Base-by-base conservation (phyloP, 768 basidiomycete genomes). In the Hypholoma sublateritium region DNA sequence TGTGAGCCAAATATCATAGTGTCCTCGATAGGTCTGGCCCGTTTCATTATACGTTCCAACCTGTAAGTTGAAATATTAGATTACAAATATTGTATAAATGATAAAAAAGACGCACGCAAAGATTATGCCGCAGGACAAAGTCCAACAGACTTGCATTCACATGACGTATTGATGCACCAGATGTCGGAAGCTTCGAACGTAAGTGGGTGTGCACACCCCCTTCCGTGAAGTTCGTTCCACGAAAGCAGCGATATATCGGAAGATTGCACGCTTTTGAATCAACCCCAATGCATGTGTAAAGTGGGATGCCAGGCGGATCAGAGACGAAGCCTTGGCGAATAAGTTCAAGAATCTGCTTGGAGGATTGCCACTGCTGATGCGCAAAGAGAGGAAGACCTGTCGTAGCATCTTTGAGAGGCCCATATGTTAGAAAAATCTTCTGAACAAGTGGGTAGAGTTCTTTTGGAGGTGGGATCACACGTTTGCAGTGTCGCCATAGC, bases 171-270 rank as follows among this genome's bases (percentile, higher is more conserved):
- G 70, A 72, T 4, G 54, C 62, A 6, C 66, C 67, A 34, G 60
- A 71, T 1, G 58, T 59, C 9, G 67, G 70, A 8, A 69, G 46
- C 5, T 52, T 59, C 32, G 64, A 49, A 1, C 55, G 59, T 8
- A 73, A 56, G 50, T 69, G 70, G 0, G 65, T 67, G 51, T 77
- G 74, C 3, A 77, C 69, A 12, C 70, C 71, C 21, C 75, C 72
- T 59, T 76, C 70, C 2, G 69, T 69, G 13, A 50, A 54, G 21
- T 74, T 75, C 6, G 75, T 75, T 0, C 72, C 73, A 3, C 65
- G 56, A 1, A 62, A 37, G 52, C 72, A 72, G 0, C 60, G 53
- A 32, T 70, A 73, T 4, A 71, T 57, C 1, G 68, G 61, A 1
- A 71, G 56, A 12, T 34, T 34, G 14, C 35, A n/a, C n/a, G n/a